phyloP scores from a whole-genome alignment of 2,329 filamentous ascomycete species.

The Pseudopyricularia javanii region DNA sequence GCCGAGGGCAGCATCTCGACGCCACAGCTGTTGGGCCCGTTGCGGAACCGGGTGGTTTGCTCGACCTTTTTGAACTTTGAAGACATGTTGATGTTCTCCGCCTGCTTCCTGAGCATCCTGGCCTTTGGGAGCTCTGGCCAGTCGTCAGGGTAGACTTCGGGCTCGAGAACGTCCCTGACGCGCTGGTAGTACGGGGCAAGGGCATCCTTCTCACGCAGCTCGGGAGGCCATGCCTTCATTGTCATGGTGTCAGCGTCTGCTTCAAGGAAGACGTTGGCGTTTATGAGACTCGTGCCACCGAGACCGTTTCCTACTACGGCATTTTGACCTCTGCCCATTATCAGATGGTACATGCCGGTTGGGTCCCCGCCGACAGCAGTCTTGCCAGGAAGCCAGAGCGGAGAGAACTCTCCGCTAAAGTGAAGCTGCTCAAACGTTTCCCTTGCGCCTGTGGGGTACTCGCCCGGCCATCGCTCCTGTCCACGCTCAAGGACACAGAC shows the following conservation, averaged over 20 bases:
- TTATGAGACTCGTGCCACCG: slow-evolving; percentile 53
- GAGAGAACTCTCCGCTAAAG: slow-evolving; percentile 39
- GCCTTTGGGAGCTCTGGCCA: slow-evolving; percentile 48
- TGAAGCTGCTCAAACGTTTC: slow-evolving; percentile 40
- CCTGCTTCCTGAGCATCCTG: slow-evolving; percentile 43
- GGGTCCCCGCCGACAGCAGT: slow-evolving; percentile 35
- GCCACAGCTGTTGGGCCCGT: slow-evolving; percentile 49
- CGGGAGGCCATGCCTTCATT: slow-evolving; percentile 44
- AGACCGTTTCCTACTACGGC: slow-evolving; percentile 49
- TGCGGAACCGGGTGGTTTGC: slow-evolving; percentile 51
- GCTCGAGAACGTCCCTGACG: slow-evolving; percentile 44
- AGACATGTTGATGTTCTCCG: slow-evolving; percentile 32
- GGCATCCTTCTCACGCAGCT: slow-evolving; percentile 32
- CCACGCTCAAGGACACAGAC: slow-evolving; percentile 56
- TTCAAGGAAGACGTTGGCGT: slow-evolving; percentile 54
- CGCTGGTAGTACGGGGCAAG: slow-evolving; percentile 43
- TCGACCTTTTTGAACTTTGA: slow-evolving; percentile 42
- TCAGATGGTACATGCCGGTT: slow-evolving; percentile 51
- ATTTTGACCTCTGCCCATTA: slow-evolving; percentile 52
- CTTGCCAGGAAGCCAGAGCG: slow-evolving; percentile 25
- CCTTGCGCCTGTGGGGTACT: slow-evolving; percentile 39
- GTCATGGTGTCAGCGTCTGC: slow-evolving; percentile 41
- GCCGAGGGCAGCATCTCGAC: slow-evolving; percentile 50
- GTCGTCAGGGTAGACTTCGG: slow-evolving; percentile 41
- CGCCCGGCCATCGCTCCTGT: slow-evolving; percentile 53